Base-by-base conservation (phyloP, 2,329 filamentous ascomycete species). In the Pseudofabraea citricarpa region DNA sequence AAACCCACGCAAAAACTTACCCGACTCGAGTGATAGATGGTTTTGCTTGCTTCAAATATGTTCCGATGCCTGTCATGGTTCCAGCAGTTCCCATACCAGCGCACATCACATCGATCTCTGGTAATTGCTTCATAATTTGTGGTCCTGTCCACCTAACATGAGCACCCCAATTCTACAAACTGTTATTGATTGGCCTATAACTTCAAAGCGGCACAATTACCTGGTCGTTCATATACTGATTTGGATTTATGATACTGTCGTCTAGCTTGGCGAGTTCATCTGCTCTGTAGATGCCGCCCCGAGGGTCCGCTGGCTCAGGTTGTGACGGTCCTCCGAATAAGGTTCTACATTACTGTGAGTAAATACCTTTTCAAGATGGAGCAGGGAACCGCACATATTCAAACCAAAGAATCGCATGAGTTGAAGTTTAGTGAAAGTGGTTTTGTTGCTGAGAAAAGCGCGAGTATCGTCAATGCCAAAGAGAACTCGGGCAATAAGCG, bases 361-460 rank as follows among this genome's bases (percentile, higher is more conserved):
- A 41, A 33, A 10, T 33, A 20, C 18, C n/a, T n/a, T 10, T 5
- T 36, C 8, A 6, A 22, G 8, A 2, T 29, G 6, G 10, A 31
- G 13, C 5, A n/a, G 35, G 12, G 6, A 10, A 16, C 46, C 64
- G 56, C 45, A 72, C 64, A 79, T 68, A 27, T 74, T 66, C 3
- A 81, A 66, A 0, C 77, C 77, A 46, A 81, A 81, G 51, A 81
- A 79, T 40, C 74, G 72, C 69, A 81, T 72, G 16, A 79, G 53
- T n/a, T 66, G 67, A 23, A 81, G 58, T 49, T 77, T 76, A 3
- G 70, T 68, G 4, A 66, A 52, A 40, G 68, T 72, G 1, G 74
- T 80, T 60, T 81, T 81, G 55, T 81, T 81, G 52, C 71, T 78
- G 15, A 81, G 55, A 49, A 71, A 80, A 0, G 77, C 78, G 10